Conservation (phyloP, 73 alveolate species). For the Strombidium stylifer region DNA sequence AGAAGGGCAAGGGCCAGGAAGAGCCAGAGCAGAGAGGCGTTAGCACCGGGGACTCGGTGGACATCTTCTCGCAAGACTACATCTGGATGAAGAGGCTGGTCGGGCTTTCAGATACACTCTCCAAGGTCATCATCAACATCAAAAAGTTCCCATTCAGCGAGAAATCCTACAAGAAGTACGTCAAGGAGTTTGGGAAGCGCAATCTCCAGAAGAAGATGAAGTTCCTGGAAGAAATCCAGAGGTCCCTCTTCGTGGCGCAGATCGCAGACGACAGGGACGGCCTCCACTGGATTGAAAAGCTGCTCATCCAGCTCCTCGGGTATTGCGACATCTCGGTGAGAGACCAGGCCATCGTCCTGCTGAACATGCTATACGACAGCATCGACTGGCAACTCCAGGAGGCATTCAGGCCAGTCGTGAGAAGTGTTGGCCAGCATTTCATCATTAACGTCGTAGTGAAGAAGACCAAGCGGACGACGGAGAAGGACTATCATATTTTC, state of each 20-base stretch:
- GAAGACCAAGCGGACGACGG: too few species aligned
- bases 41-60: too few species aligned
- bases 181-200: conserved; percentile 22
- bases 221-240: conserved; percentile 33
- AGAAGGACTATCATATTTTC: conserved; percentile 28
- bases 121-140: conserved; percentile 8
- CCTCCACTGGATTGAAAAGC: conserved; percentile 71
- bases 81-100: conserved; percentile 1
- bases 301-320: conserved; percentile 84
- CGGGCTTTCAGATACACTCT: conserved; percentile 21
- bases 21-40: too few species aligned
- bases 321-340: conserved; percentile 70
- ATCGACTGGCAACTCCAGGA: conserved; percentile 92
- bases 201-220: conserved; percentile 1
- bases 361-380: conserved; percentile 96
- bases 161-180: conserved; percentile 10
- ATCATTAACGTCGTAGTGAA: conserved; percentile 32
- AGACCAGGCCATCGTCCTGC: conserved; percentile 85
- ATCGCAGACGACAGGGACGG: conserved; percentile 66
- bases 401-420: conserved; percentile 84
- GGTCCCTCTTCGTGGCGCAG: conserved; percentile 37
- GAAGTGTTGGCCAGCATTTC: conserved; percentile 73
- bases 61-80: neutral
- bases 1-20: neutral
- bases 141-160: conserved; percentile 26